phyloP scores from a whole-genome alignment of 1,139 yeast genomes.

The Taphrina flavorubra region DNA sequence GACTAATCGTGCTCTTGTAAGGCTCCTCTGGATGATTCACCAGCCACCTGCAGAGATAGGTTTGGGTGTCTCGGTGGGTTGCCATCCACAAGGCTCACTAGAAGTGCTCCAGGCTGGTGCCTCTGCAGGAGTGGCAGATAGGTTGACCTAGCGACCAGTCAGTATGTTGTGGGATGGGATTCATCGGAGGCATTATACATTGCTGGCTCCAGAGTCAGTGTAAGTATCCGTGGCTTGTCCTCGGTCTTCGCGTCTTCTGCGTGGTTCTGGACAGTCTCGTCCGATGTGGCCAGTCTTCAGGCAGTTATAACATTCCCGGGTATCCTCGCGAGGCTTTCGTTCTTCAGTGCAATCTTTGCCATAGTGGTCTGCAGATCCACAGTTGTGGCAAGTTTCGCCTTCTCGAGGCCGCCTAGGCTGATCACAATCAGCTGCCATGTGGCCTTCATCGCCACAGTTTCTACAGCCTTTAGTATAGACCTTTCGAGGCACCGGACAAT shows the following conservation, averaged over 20 bases:
- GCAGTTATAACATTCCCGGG: conserved; percentile 20
- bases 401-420: conserved; percentile 7
- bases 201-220: neutral
- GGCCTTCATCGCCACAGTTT: conserved; percentile 19
- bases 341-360: conserved; percentile 16
- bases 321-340: conserved; percentile 19
- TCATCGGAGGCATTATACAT: neutral
- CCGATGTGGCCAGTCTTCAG: conserved; percentile 19
- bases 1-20: too few relatives aligned
- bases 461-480: conserved; percentile 3
- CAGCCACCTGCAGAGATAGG: conserved; percentile 1
- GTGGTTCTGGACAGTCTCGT: conserved; percentile 27
- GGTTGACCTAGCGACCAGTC: neutral
- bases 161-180: neutral
- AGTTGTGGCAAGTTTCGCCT: conserved; percentile 19
- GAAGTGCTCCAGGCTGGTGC: conserved; percentile 7
- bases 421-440: conserved; percentile 18
- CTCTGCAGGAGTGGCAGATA: neutral
- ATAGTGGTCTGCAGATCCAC: conserved; percentile 12
- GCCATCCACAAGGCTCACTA: conserved; percentile 4
- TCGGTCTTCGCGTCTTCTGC: conserved; percentile 1
- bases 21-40: neutral
- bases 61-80: neutral
- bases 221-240: neutral
- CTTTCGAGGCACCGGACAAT: conserved; percentile 20